These are phyloP conservation scores for Phytophthora cactorum DNA, from an alignment of 352 stramenopile genomes.

Conservation along the genomic window DNA sequence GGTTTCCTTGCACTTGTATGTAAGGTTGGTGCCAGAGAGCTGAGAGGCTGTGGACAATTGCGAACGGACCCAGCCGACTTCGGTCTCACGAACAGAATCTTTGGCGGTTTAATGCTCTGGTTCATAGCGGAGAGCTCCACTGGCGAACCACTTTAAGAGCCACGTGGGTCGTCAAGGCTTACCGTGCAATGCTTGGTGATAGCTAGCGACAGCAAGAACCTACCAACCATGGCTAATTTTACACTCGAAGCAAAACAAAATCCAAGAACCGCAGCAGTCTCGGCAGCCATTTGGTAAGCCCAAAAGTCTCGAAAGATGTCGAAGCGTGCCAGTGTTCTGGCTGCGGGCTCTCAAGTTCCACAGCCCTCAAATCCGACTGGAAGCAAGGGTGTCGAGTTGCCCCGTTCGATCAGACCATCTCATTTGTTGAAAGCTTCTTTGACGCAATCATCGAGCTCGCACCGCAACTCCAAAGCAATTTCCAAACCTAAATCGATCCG, in stretches of 20 bases:
- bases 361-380: slow-evolving; percentile 27
- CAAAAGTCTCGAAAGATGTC: slow-evolving; percentile 17
- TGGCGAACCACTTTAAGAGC: too few species aligned
- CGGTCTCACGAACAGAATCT: slow-evolving; percentile 36
- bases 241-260: background rate
- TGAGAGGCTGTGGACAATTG: slow-evolving; percentile 1
- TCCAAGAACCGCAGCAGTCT: background rate
- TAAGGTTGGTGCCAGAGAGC: background rate
- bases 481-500: background rate
- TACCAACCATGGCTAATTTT: background rate
- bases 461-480: slow-evolving; percentile 16
- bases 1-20: background rate
- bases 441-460: slow-evolving; percentile 6
- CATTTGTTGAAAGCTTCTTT: slow-evolving; percentile 15
- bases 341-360: background rate
- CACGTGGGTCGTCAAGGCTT: too few species aligned
- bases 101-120: slow-evolving; percentile 25
- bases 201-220: background rate
- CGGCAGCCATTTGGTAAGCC: background rate
- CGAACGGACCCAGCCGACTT: slow-evolving; percentile 26
- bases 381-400: slow-evolving; percentile 13
- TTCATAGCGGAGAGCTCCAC: slow-evolving; percentile 10
- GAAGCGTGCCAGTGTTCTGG: slow-evolving; percentile 7
- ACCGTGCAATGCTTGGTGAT: too few species aligned
- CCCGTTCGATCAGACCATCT: slow-evolving; percentile 19